phyloP scores from a whole-genome alignment of 2,329 filamentous ascomycete species.

The Fusarium globosum region DNA sequence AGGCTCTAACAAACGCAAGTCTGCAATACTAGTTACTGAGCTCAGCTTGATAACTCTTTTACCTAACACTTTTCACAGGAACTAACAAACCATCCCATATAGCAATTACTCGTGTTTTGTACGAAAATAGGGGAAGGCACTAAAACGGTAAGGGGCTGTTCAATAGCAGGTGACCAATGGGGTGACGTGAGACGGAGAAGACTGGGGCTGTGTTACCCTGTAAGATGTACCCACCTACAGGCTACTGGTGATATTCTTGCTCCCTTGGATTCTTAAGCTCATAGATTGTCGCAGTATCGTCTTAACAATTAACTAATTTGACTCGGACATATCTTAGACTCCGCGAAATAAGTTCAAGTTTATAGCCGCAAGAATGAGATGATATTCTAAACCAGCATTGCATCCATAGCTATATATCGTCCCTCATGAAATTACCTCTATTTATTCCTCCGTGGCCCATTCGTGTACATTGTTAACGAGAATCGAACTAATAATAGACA shows the following conservation, averaged over 20 bases:
- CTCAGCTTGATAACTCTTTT: no score
- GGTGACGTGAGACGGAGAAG: background rate
- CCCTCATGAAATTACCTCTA: background rate
- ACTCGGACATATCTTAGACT: no score
- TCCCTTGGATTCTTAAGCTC: background rate
- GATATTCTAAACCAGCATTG: background rate
- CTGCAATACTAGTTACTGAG: background rate
- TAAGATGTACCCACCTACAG: background rate
- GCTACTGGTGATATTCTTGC: background rate
- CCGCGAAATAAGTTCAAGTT: no score
- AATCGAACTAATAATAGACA: no score
- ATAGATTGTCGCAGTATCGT: no score
- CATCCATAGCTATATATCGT: no score
- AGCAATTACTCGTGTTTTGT: background rate
- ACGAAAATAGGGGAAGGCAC: background rate
- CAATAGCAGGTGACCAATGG: background rate
- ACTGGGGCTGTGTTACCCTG: background rate
- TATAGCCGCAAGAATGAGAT: no score
- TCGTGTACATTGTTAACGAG: no score
- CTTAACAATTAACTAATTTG: no score
- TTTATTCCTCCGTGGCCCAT: background rate
- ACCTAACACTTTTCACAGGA: fast-evolving
- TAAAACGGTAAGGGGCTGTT: background rate
- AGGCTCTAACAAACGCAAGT: fast-evolving
- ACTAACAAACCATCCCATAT: background rate